Conservation (phyloP, 805 yeast species). For the Candida tallmaniae region DNA sequence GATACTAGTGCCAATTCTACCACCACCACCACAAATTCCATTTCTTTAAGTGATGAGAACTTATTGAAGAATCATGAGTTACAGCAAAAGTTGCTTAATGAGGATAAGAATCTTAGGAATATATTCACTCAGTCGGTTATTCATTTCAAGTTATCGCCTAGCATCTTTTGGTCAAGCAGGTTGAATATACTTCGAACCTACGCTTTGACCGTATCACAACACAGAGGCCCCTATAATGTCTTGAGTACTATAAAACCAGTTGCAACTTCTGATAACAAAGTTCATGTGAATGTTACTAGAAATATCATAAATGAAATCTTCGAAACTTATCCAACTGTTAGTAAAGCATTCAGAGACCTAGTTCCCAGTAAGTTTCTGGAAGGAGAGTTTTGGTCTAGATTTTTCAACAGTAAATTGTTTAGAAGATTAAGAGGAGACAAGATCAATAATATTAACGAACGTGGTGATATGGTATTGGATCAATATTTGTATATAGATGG, state of each 20-base stretch:
- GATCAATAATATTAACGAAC: constrained; percentile 59
- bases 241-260: constrained; percentile 90
- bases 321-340: constrained; percentile 87
- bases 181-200: constrained; percentile 75
- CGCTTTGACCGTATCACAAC: constrained; percentile 80
- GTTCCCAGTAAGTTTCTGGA: constrained; percentile 81
- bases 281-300: constrained; percentile 85
- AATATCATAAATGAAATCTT: constrained; percentile 88
- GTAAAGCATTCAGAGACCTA: constrained; percentile 81
- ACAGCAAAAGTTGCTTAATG: constrained; percentile 72
- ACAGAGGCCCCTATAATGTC: constrained; percentile 90
- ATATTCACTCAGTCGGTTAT: constrained; percentile 88
- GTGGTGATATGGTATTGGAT: constrained; percentile 83
- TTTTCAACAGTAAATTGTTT: constrained; percentile 85
- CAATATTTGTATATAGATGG: constrained; percentile 62
- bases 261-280: constrained; percentile 88
- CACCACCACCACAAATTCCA: constrained; percentile 10
- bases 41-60: constrained; percentile 35
- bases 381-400: constrained; percentile 94
- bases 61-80: constrained; percentile 67
- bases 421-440: constrained; percentile 87
- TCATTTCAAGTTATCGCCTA: constrained; percentile 66
- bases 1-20: constrained; percentile 18
- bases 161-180: constrained; percentile 84
- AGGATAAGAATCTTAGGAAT: constrained; percentile 63